Conservation (phyloP, 129 eudicot genomes). For the Logfia minima region DNA sequence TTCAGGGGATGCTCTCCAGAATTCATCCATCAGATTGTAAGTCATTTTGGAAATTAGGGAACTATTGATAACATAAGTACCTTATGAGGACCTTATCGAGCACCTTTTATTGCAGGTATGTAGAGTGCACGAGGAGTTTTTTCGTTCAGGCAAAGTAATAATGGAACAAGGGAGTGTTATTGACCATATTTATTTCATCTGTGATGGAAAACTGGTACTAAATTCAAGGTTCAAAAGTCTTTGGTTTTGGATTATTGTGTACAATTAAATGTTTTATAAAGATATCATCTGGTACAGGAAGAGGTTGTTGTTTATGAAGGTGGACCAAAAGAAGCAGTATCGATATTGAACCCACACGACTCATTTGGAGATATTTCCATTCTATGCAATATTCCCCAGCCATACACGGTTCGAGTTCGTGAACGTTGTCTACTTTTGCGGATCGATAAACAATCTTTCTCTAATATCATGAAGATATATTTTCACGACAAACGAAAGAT, state of each 20-base stretch:
- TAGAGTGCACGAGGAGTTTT: slow-evolving; percentile 86
- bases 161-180: slow-evolving; percentile 87
- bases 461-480: slow-evolving; percentile 72
- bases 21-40: slow-evolving; percentile 79
- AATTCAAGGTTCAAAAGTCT: background rate
- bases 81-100: background rate
- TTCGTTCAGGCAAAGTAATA: slow-evolving; percentile 88
- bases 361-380: slow-evolving; percentile 83
- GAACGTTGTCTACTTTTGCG: slow-evolving; percentile 78
- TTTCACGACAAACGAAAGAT: slow-evolving; percentile 75
- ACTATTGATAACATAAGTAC: background rate
- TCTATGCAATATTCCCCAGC: slow-evolving; percentile 88
- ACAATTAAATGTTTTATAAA: too few species aligned
- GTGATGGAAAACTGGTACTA: slow-evolving; percentile 78
- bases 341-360: slow-evolving; percentile 51
- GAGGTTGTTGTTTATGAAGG: slow-evolving; percentile 61
- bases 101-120: background rate
- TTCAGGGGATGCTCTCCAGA: slow-evolving; percentile 79
- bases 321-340: slow-evolving; percentile 58
- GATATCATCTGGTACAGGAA: slow-evolving; percentile 49
- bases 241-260: too few species aligned
- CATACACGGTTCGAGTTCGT: slow-evolving; percentile 72
- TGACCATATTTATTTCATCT: slow-evolving; percentile 87
- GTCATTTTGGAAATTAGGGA: background rate
- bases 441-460: slow-evolving; percentile 76